These are phyloP conservation scores for Immersiporthe knoxdaviesiana DNA, from an alignment of 2,329 filamentous ascomycete species.

Conservation along the genomic window DNA sequence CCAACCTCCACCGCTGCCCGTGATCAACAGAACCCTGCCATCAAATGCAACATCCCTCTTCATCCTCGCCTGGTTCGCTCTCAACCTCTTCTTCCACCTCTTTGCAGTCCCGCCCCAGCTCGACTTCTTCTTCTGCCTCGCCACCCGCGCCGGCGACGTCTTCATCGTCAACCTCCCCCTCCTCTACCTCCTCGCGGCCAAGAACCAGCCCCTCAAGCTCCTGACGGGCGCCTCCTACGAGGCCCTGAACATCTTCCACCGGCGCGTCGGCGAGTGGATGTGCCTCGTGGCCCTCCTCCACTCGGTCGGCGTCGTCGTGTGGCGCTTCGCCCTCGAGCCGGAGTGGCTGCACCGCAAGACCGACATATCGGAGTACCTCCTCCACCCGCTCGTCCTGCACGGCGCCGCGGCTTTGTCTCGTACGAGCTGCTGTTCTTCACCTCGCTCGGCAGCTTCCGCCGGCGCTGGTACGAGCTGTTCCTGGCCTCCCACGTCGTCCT, in stretches of 20 bases:
- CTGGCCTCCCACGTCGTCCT: slow-evolving; percentile 61
- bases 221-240: slow-evolving; percentile 69
- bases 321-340: slow-evolving; percentile 55
- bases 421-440: slow-evolving; percentile 67
- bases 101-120: slow-evolving; percentile 53
- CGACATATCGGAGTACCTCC: slow-evolving; percentile 53
- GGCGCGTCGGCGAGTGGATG: slow-evolving; percentile 64
- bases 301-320: slow-evolving; percentile 57
- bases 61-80: slow-evolving; percentile 52
- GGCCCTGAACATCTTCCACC: slow-evolving; percentile 67
- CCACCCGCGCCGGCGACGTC: slow-evolving; percentile 59
- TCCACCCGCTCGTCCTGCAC: slow-evolving; percentile 53
- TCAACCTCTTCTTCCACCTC: slow-evolving; percentile 63
- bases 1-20: slow-evolving; percentile 60
- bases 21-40: slow-evolving; percentile 60
- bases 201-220: slow-evolving; percentile 65
- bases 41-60: slow-evolving; percentile 59
- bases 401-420: slow-evolving; percentile 57
- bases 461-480: slow-evolving; percentile 66
- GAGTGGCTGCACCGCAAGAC: slow-evolving; percentile 45
- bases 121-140: slow-evolving; percentile 59
- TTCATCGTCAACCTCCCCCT: slow-evolving; percentile 53
- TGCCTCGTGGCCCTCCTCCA: slow-evolving; percentile 64
- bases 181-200: slow-evolving; percentile 67
- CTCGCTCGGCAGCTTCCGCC: slow-evolving; percentile 61